Percentiles rank a stretch among this genome's conserved stretches.
Evolutionary conservation across 768 basidiomycete genomes (phyloP).

Genomic region (Sporobolomyces pararoseus): DNA sequence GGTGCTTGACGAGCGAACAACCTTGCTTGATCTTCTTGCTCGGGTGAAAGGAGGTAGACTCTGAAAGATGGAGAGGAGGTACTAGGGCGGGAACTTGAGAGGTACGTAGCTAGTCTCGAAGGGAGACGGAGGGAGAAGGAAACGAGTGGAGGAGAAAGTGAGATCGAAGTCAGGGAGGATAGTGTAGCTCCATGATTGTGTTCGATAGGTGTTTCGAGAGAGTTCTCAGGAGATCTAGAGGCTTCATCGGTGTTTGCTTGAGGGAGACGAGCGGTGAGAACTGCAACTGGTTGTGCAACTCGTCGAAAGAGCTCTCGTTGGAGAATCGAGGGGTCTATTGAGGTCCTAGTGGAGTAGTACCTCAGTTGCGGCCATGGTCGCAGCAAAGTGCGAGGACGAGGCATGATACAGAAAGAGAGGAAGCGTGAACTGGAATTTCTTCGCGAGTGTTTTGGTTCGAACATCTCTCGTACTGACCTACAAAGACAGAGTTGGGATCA

Average conservation of each 20-base stretch:
- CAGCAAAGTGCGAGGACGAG: slow-evolving; percentile 14
- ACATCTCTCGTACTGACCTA: too few relatives aligned
- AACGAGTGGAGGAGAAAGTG: slow-evolving; percentile 85
- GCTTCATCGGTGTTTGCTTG: neutral
- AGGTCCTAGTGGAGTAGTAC: neutral
- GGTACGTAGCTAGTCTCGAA: slow-evolving; percentile 68
- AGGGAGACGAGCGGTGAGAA: slow-evolving; percentile 68
- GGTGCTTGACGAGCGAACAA: slow-evolving; percentile 63
- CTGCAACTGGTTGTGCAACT: slow-evolving; percentile 74
- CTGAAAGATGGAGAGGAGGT: slow-evolving; percentile 53
- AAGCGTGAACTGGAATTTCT: neutral
- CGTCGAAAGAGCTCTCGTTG: slow-evolving; percentile 50
- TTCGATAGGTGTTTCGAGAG: slow-evolving; percentile 4
- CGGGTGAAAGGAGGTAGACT: slow-evolving; percentile 71
- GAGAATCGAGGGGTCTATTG: slow-evolving; percentile 18
- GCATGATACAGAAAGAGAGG: neutral
- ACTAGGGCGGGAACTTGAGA: slow-evolving; percentile 51
- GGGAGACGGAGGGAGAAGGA: slow-evolving; percentile 85
- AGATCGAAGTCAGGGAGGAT: slow-evolving; percentile 86
- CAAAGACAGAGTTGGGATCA: too few relatives aligned
- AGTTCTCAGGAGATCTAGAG: neutral
- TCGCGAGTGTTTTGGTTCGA: too few relatives aligned
- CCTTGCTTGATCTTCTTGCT: slow-evolving; percentile 62
- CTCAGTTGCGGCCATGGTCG: slow-evolving; percentile 24
- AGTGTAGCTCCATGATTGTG: slow-evolving; percentile 83